Base-by-base conservation (phyloP, 2,329 filamentous ascomycete genomes). In the Hymenoscyphus albidus region DNA sequence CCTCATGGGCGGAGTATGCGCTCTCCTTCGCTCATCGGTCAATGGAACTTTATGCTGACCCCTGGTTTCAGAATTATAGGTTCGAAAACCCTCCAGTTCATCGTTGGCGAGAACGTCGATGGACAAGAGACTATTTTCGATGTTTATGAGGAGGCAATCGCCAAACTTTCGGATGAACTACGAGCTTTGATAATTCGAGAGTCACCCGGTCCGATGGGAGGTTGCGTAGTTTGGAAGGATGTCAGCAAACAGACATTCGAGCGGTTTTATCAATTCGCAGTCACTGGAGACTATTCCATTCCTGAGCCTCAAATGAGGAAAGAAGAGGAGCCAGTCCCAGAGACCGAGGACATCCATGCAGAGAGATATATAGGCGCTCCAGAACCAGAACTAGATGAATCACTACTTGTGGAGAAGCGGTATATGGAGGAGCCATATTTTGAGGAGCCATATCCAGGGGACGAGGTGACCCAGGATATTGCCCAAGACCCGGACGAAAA, bases 211-310 rank as follows among this genome's bases (percentile, higher is more conserved):
- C 38, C 22, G 14, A 64, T 61, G 22, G 9, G 32, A 7, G 67
- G 69, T 22, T 42, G 64, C 13, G 58, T 63, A 3, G 65, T 38
- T 51, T 72, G 65, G 69, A 38, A 59, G 1, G 61, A 70, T 40
- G 64, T 70, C 6, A 62, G 62, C 59, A 68, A 66, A 58, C 63
- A 69, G 13, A 69, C 69, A 0, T 72, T 71, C 54, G 66, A 65
- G 59, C 62, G 65, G 13, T 70, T 72, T 35, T 55, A 56, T 38
- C 68, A 72, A 42, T 69, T 71, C 62, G 70, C 69, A 27, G 71
- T 71, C 62, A 70, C 64, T 5, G 67, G 67, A 5, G 69, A 72
- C 48, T 72, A 72, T 44, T 62, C 65, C 5, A 60, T 71, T 13
- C 65, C 69, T 2, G 58, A 64, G 51, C 48, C 57, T 40, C n/a